A percentile compares a stretch with the other conserved stretches of the same genome.
Evolutionary conservation across 2,329 filamentous ascomycete genomes (phyloP).

Genomic region (Magnaporthiopsis rhizophila): DNA sequence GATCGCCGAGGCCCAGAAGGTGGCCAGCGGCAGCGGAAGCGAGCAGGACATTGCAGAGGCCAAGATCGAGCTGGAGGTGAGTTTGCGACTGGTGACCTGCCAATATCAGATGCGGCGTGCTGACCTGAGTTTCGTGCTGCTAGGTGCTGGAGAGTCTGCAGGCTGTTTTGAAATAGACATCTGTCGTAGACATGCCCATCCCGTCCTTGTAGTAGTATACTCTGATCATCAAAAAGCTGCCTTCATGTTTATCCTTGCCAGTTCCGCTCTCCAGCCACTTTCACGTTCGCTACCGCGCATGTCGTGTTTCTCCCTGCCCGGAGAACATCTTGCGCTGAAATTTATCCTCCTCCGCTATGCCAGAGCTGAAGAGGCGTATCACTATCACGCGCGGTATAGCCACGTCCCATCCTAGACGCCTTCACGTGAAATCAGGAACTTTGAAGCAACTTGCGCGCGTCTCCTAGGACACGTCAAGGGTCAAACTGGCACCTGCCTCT

Average conservation of each 20-base stretch:
- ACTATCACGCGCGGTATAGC: too few relatives aligned
- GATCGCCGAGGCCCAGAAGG: conserved; percentile 92
- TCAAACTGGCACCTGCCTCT: not conserved
- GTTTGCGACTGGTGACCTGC: conserved; percentile 8
- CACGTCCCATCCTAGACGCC: not conserved
- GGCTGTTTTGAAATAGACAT: conserved; percentile 68
- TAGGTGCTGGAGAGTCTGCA: conserved; percentile 80
- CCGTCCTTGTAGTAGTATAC: conserved; percentile 24
- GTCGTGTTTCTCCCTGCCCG: too few relatives aligned
- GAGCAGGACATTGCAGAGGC: conserved; percentile 98
- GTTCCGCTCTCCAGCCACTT: not conserved
- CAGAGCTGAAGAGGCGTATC: too few relatives aligned
- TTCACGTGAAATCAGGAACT: not conserved
- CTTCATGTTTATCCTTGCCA: not conserved
- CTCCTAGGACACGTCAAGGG: not conserved
- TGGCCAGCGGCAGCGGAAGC: conserved; percentile 80
- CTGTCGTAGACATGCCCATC: conserved; percentile 27
- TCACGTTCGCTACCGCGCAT: not conserved
- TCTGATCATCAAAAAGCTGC: conserved; percentile 9
- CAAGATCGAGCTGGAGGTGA: conserved; percentile 97
- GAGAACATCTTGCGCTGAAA: too few relatives aligned
- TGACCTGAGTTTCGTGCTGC: not conserved
- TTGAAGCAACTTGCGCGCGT: not conserved
- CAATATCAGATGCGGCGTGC: not conserved
- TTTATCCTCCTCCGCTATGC: too few relatives aligned